Conservation (phyloP, 768 basidiomycete genomes). For the Cystofilobasidium ferigula region DNA sequence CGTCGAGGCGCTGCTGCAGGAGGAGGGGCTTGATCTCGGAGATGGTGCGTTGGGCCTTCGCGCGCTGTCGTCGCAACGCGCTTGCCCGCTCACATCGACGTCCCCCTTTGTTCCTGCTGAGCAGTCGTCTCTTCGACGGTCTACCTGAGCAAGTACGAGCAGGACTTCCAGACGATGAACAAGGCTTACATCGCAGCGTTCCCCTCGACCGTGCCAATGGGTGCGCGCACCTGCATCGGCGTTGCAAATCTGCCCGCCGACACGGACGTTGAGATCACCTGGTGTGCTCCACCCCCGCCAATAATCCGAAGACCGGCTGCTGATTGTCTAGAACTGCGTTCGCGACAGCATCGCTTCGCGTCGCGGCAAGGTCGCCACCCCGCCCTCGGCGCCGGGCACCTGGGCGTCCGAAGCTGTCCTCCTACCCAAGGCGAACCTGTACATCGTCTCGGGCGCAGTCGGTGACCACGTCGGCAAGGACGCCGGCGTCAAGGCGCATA, state of each 20-base stretch:
- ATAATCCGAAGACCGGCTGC: too few relatives aligned
- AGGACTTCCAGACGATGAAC: constrained; percentile 14
- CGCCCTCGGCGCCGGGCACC: not conserved
- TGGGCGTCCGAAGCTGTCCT: not conserved
- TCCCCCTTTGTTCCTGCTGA: not conserved
- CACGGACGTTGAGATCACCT: constrained; percentile 25
- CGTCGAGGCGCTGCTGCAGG: constrained; percentile 11
- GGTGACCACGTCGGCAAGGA: not conserved
- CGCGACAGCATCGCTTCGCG: not conserved
- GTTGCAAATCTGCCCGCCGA: constrained; percentile 9
- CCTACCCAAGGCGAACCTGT: not conserved
- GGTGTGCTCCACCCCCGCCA: too few relatives aligned
- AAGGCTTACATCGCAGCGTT: constrained; percentile 20
- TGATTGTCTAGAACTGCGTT: too few relatives aligned
- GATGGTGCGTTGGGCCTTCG: constrained; percentile 8
- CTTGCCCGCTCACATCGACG: not conserved
- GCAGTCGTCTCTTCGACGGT: constrained; percentile 17
- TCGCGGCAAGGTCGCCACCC: not conserved
- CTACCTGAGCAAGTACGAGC: constrained; percentile 21
- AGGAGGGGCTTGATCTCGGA: constrained; percentile 12
- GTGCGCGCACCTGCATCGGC: constrained; percentile 19
- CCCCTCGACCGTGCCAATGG: not conserved
- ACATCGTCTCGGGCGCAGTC: not conserved
- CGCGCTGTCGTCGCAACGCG: too few relatives aligned
- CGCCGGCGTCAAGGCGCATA: constrained; percentile 8